A percentile compares a stretch with the other conserved stretches of the same genome.
phyloP scores from a whole-genome alignment of 2,329 filamentous ascomycete species.

The Cercospora sesami region DNA sequence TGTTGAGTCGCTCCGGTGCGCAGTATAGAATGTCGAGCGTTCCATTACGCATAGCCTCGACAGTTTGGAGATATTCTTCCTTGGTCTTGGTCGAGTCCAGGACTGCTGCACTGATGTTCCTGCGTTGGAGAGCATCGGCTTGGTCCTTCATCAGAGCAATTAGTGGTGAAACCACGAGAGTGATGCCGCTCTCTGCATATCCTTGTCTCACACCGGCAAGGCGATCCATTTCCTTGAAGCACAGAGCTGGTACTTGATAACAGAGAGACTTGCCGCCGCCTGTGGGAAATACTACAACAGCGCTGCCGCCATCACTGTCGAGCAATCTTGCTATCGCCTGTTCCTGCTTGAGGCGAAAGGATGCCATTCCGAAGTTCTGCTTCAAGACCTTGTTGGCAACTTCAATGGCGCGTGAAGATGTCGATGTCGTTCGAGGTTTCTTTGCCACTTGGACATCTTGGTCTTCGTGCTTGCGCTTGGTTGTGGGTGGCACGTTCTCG shows the following conservation, averaged over 20 bases:
- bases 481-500: slow-evolving; percentile 8
- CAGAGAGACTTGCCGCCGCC: slow-evolving; percentile 44
- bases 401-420: slow-evolving; percentile 14
- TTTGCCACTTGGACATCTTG: slow-evolving; percentile 6
- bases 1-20: slow-evolving; percentile 61
- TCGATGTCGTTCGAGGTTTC: slow-evolving; percentile 12
- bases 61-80: slow-evolving; percentile 44
- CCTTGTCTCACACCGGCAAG: slow-evolving; percentile 33
- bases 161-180: slow-evolving; percentile 58
- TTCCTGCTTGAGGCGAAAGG: slow-evolving; percentile 51
- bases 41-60: slow-evolving; percentile 51
- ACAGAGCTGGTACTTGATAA: slow-evolving; percentile 49
- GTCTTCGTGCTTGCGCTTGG: slow-evolving; percentile 24
- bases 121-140: slow-evolving; percentile 54
- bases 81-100: slow-evolving; percentile 57
- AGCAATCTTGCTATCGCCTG: slow-evolving; percentile 47
- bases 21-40: slow-evolving; percentile 58
- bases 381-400: slow-evolving; percentile 42
- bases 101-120: slow-evolving; percentile 55
- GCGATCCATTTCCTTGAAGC: slow-evolving; percentile 45
- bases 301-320: slow-evolving; percentile 42
- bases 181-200: slow-evolving; percentile 50
- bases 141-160: slow-evolving; percentile 64
- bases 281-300: slow-evolving; percentile 48
- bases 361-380: slow-evolving; percentile 44